Evolutionary conservation across 1,284 basidiomycete genomes (phyloP).

Genomic region (Neolentinus lepideus): DNA sequence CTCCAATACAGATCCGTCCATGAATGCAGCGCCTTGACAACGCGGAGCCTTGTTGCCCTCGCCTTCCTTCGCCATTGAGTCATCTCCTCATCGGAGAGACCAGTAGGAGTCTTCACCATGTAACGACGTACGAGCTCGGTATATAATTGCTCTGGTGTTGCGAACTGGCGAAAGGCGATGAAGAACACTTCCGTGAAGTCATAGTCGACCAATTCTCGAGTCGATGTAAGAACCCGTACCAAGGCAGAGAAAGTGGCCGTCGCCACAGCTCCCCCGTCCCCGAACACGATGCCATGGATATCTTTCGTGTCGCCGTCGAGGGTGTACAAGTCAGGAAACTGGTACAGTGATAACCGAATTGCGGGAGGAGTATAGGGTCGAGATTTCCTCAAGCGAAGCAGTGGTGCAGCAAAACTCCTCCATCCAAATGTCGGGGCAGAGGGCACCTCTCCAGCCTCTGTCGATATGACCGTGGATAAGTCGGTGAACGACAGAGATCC

Average conservation of each 20-base stretch:
- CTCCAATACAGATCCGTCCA: conserved; percentile 81
- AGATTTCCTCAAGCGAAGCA: background rate
- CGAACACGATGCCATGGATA: background rate
- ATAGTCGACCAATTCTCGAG: conserved; percentile 24
- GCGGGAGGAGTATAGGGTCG: background rate
- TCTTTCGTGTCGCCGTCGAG: background rate
- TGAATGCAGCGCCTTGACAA: conserved; percentile 58
- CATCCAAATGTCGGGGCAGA: background rate
- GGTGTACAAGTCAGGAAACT: background rate
- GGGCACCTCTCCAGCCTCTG: background rate
- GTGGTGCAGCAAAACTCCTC: background rate
- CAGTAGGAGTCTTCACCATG: conserved; percentile 28
- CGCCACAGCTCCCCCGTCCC: background rate
- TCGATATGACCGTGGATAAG: background rate
- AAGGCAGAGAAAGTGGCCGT: background rate
- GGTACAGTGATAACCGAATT: background rate
- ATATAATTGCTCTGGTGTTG: conserved; percentile 49
- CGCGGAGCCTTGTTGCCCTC: conserved; percentile 51
- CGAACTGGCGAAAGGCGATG: conserved; percentile 71
- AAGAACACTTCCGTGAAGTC: conserved; percentile 48
- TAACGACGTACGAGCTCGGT: conserved; percentile 53
- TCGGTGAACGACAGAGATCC: background rate
- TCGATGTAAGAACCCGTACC: background rate
- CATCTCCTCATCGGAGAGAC: conserved; percentile 29
- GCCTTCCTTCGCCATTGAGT: conserved; percentile 44